Conservation (phyloP, 2,329 filamentous ascomycete species). For the Diaporthe amygdali region DNA sequence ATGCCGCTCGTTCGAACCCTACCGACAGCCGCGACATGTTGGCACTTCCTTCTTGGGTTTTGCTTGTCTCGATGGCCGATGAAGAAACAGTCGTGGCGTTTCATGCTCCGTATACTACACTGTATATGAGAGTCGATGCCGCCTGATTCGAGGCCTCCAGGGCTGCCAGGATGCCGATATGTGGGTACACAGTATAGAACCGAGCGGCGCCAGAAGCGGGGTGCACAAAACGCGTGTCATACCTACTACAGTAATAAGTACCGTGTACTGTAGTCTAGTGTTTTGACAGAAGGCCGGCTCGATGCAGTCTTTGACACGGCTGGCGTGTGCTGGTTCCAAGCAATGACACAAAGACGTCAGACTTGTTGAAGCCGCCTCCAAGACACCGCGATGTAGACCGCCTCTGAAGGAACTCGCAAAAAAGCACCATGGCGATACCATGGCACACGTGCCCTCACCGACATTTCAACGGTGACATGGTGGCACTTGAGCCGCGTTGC, state of each 20-base stretch:
- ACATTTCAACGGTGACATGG: slow-evolving; percentile 20
- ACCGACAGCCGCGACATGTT: slow-evolving; percentile 7
- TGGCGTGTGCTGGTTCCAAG: background rate
- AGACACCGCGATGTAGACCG: background rate
- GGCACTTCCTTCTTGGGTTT: background rate
- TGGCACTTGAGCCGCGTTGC: slow-evolving; percentile 11
- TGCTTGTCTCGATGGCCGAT: background rate
- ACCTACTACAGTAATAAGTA: background rate
- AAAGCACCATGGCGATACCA: background rate
- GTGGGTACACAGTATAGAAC: slow-evolving; percentile 19
- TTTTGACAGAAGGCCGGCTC: background rate
- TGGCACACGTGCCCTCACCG: background rate
- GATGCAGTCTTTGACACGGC: slow-evolving; percentile 6
- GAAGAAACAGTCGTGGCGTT: slow-evolving; percentile 2
- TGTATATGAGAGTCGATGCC: slow-evolving; percentile 14
- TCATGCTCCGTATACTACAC: slow-evolving; percentile 14
- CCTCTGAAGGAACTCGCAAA: background rate
- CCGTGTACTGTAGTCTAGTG: background rate
- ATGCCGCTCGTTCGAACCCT: slow-evolving; percentile 10
- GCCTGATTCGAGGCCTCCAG: slow-evolving; percentile 10
- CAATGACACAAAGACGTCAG: slow-evolving; percentile 2
- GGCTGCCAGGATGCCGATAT: slow-evolving; percentile 2
- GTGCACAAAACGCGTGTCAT: background rate
- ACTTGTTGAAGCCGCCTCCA: background rate
- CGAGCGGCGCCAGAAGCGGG: background rate